Conservation (phyloP, 2,329 filamentous ascomycete species). For the Endoconidiophora laricicola region DNA sequence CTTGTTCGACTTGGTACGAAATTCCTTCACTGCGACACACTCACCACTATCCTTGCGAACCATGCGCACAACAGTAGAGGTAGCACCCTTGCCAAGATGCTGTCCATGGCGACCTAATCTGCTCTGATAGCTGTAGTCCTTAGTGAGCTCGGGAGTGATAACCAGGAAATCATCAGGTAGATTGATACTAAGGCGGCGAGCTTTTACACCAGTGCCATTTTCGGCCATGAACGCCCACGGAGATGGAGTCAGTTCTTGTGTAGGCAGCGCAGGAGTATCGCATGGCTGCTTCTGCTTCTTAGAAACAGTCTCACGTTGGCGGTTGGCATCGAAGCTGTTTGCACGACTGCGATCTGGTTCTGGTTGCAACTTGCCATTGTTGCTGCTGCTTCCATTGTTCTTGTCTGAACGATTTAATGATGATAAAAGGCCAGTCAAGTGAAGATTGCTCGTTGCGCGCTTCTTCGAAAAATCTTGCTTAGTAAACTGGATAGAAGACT, state of each 20-base stretch:
- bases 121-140: conserved; percentile 54
- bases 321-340: conserved; percentile 31
- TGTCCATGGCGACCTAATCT: conserved; percentile 57
- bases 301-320: conserved; percentile 17
- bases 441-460: conserved; percentile 34
- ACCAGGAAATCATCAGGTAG: conserved; percentile 60
- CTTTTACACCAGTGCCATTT: conserved; percentile 58
- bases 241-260: conserved; percentile 23
- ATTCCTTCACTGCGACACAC: conserved; percentile 76
- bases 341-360: conserved; percentile 21
- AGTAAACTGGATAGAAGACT: conserved; percentile 16
- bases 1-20: conserved; percentile 51
- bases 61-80: conserved; percentile 71
- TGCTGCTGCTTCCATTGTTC: conserved; percentile 26
- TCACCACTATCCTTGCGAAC: conserved; percentile 48
- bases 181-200: conserved; percentile 58
- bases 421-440: conserved; percentile 23
- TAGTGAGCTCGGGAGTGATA: conserved; percentile 49
- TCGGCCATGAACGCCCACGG: conserved; percentile 48
- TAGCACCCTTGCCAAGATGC: conserved; percentile 65
- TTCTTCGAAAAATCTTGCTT: conserved; percentile 22
- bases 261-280: not conserved
- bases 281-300: conserved; percentile 2
- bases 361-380: conserved; percentile 16
- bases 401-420: not conserved